phyloP scores from a whole-genome alignment of 2,329 filamentous ascomycete genomes.

The Talaromyces sp. region DNA sequence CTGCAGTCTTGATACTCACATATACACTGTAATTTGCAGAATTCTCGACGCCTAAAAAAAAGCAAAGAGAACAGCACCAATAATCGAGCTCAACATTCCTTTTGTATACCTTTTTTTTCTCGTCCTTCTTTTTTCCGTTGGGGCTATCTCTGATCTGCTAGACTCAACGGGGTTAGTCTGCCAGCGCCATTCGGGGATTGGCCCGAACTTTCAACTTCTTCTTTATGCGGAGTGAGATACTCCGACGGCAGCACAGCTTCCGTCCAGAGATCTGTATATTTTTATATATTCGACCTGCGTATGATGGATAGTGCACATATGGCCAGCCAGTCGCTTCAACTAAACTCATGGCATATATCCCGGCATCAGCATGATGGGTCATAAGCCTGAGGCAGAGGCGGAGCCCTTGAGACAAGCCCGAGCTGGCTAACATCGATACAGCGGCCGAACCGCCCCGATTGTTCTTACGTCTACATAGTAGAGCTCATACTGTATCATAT shows the following conservation, averaged over 20 bases:
- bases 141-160: neutral
- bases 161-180: neutral
- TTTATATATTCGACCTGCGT: neutral
- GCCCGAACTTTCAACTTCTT: neutral
- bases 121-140: neutral
- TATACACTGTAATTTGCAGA: conserved; percentile 6
- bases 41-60: neutral
- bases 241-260: neutral
- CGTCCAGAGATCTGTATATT: neutral
- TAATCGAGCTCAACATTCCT: conserved; percentile 1
- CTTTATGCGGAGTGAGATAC: conserved; percentile 2
- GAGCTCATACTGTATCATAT: neutral
- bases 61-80: neutral
- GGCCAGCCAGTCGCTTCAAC: neutral
- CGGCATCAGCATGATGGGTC: neutral
- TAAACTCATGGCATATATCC: neutral
- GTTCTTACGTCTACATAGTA: conserved; percentile 10
- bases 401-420: neutral
- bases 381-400: neutral
- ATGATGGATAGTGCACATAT: neutral
- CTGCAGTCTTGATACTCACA: neutral
- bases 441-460: conserved; percentile 2
- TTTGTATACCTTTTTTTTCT: neutral
- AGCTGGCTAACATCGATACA: neutral
- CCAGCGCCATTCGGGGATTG: neutral